A percentile compares a stretch with the other conserved stretches of the same genome.
Evolutionary conservation across 805 yeast genomes (phyloP).

Genomic region (Grigorovia yakushimaensis): DNA sequence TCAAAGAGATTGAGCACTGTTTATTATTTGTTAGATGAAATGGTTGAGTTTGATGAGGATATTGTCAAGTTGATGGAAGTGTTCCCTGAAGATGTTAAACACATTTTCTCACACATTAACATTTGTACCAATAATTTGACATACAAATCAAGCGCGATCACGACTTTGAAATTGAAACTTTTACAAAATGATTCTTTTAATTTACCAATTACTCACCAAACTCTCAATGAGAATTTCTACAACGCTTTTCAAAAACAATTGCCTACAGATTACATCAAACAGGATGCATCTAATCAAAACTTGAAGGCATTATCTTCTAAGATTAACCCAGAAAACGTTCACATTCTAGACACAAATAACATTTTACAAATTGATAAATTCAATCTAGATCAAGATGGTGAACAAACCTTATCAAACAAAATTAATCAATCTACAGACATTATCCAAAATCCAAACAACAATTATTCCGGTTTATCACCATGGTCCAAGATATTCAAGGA

Average conservation of each 20-base stretch:
- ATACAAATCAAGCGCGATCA: constrained; percentile 44
- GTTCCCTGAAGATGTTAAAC: constrained; percentile 43
- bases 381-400: constrained; percentile 8
- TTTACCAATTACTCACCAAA: constrained; percentile 28
- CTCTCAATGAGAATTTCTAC: constrained; percentile 24
- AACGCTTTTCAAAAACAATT: constrained; percentile 22
- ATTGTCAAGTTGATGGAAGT: constrained; percentile 43
- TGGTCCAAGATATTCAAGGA: constrained; percentile 23
- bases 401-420: background rate
- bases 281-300: background rate
- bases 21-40: constrained; percentile 69
- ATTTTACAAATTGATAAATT: constrained; percentile 16
- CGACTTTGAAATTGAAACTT: constrained; percentile 47
- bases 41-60: constrained; percentile 35
- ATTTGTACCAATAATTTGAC: constrained; percentile 53
- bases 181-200: constrained; percentile 35
- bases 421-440: background rate
- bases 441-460: background rate
- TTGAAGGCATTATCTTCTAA: constrained; percentile 3
- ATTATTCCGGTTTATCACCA: constrained; percentile 4
- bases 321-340: constrained; percentile 16
- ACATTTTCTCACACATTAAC: constrained; percentile 63
- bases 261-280: constrained; percentile 14
- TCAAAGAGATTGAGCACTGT: constrained; percentile 36
- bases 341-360: constrained; percentile 15